Base-by-base conservation (phyloP, 441 rosid species). In the Rhodomyrtus psidioides region DNA sequence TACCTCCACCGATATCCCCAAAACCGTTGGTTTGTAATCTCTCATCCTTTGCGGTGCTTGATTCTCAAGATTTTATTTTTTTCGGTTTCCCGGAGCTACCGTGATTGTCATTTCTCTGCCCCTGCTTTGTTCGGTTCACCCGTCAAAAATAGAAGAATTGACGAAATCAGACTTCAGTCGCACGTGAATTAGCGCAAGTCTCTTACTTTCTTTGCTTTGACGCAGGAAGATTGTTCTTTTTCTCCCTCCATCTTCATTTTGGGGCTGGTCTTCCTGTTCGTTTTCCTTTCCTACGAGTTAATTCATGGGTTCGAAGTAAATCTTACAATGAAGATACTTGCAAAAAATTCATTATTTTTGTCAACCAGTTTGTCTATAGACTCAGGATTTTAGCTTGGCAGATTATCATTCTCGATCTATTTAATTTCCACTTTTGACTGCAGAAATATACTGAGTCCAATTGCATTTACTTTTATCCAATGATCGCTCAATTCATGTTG, bases 1-100 rank as follows among this genome's bases (percentile, higher is more conserved):
- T 88, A 90, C 94, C 54, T 85, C 98, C 92, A 93, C 96, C 9
- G 92, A 94, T 88, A 94, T 97, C 91, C 88, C 92, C 86, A 55
- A 94, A 86, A 94, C 96, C 6, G 97, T 96, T 49, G 99, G 99
- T 95, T 55, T 24, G 94, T 90, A 54, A 54, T 81, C 58, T 24
- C 55, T 21, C 58, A 34, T 13, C 81, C 55, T 58, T 26, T 26
- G 27, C 53, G 17, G 51, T 26, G 39, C 27, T 54, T 8, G 55
- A 6, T 13, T 49, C 28, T 26, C 53, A 6, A 57, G 81, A 27
- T 60, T 26, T 10, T 81, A 62, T 1, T 2, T 62, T 14, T 42
- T 81, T 54, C 14, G 16, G 46, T 60, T 82, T 53, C 75, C 27
- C 7, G 15, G 53, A 9, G 55, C 17, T 16, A 10, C 26, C 9